Conservation (phyloP, 495 filamentous ascomycete genomes). For the Neurospora sublineolata region DNA sequence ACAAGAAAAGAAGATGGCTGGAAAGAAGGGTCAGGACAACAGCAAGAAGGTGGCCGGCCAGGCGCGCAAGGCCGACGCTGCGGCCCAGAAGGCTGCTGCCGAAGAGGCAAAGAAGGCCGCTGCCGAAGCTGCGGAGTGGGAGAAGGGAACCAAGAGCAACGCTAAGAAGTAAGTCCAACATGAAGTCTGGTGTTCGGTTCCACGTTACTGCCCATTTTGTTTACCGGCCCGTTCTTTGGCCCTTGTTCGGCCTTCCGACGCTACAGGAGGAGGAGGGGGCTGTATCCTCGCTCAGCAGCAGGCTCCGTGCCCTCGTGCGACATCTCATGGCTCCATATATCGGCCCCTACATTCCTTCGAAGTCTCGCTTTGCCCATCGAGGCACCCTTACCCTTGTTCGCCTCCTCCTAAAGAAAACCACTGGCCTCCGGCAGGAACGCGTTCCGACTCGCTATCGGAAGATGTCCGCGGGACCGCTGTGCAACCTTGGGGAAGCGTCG, state of each 20-base stretch:
- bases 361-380: neutral
- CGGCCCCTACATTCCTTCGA: neutral
- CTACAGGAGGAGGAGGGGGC: neutral
- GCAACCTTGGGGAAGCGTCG: neutral
- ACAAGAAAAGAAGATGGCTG: constrained; percentile 56
- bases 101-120: constrained; percentile 55
- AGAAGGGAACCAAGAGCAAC: constrained; percentile 69
- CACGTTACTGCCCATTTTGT: neutral
- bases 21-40: constrained; percentile 59
- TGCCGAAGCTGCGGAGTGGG: constrained; percentile 69
- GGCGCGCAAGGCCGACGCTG: constrained; percentile 84
- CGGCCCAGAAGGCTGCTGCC: constrained; percentile 60
- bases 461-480: neutral
- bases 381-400: neutral
- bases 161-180: constrained; percentile 63
- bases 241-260: neutral
- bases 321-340: neutral
- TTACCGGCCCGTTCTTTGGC: neutral
- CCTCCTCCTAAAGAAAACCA: neutral
- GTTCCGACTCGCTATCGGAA: neutral
- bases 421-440: neutral
- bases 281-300: neutral
- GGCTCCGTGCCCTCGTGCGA: neutral
- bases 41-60: constrained; percentile 87
- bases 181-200: neutral